Conservation (phyloP, 805 yeast genomes). For the Henningerozyma blattae region DNA sequence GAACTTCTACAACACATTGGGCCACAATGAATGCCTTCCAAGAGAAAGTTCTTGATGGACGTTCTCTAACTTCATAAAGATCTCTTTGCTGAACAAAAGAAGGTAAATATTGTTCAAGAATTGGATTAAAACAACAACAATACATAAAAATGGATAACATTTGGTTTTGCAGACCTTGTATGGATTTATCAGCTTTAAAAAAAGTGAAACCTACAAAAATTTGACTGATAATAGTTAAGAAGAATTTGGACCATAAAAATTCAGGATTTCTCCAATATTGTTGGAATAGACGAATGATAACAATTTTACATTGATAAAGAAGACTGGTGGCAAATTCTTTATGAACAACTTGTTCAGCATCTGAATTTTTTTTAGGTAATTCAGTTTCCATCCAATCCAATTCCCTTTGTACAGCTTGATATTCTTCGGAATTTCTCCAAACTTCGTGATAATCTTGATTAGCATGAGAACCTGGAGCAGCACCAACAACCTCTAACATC, state of each 20-base stretch:
- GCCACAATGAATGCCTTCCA: constrained; percentile 55
- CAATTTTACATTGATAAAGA: constrained; percentile 31
- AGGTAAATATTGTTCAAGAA: constrained; percentile 55
- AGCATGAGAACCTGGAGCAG: constrained; percentile 71
- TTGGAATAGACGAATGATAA: constrained; percentile 42
- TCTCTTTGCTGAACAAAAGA: constrained; percentile 49
- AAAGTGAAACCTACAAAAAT: constrained; percentile 65
- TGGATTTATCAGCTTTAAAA: constrained; percentile 50
- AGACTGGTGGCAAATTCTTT: constrained; percentile 34
- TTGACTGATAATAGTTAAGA: constrained; percentile 42
- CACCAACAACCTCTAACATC: constrained; percentile 82
- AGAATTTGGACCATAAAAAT: constrained; percentile 47
- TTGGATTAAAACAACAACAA: constrained; percentile 39
- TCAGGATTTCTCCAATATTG: constrained; percentile 61
- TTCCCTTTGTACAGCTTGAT: constrained; percentile 44
- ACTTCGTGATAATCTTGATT: constrained; percentile 62
- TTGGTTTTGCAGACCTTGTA: constrained; percentile 71
- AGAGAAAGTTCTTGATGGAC: constrained; percentile 59
- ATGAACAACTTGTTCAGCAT: constrained; percentile 14
- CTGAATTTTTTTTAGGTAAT: constrained; percentile 26
- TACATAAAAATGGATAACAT: constrained; percentile 70
- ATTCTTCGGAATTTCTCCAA: constrained; percentile 64
- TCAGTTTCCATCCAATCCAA: constrained; percentile 54
- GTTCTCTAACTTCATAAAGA: constrained; percentile 60
- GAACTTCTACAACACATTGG: constrained; percentile 54